A percentile compares a stretch with the other conserved stretches of the same genome.
phyloP scores from a whole-genome alignment of 2,329 filamentous ascomycete species.

The Dothideomycetes sp. region DNA sequence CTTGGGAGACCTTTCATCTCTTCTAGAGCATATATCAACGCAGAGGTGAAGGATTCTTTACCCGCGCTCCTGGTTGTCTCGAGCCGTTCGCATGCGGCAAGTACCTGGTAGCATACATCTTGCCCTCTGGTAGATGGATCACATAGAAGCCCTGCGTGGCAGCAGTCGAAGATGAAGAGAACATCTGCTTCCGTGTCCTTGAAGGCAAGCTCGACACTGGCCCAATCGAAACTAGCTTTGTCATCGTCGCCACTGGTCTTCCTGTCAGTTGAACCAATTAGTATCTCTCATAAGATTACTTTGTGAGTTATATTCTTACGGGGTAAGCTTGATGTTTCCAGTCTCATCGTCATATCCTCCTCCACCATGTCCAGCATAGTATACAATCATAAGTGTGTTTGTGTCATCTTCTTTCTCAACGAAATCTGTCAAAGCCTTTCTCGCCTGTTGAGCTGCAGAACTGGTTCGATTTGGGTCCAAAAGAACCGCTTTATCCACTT shows the following conservation, averaged over 20 bases:
- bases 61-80: background rate
- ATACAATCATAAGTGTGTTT: conserved; percentile 17
- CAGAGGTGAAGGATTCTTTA: conserved; percentile 3
- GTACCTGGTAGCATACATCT: conserved; percentile 2
- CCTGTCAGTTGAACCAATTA: background rate
- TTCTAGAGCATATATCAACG: conserved; percentile 3
- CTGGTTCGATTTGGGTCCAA: background rate
- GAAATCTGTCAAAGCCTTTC: conserved; percentile 13
- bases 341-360: background rate
- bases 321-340: background rate
- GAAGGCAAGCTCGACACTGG: background rate
- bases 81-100: conserved; percentile 4
- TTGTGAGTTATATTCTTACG: background rate
- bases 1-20: background rate
- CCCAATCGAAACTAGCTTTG: conserved; percentile 2
- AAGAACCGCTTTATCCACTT: conserved; percentile 4
- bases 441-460: conserved; percentile 11
- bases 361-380: conserved; percentile 20
- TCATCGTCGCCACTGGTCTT: background rate
- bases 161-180: conserved; percentile 8
- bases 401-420: conserved; percentile 12
- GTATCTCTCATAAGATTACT: background rate
- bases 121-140: background rate
- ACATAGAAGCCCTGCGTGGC: conserved; percentile 6
- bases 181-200: conserved; percentile 1